Conservation (phyloP, 257 asterid species). For the Linaria vulgaris region DNA sequence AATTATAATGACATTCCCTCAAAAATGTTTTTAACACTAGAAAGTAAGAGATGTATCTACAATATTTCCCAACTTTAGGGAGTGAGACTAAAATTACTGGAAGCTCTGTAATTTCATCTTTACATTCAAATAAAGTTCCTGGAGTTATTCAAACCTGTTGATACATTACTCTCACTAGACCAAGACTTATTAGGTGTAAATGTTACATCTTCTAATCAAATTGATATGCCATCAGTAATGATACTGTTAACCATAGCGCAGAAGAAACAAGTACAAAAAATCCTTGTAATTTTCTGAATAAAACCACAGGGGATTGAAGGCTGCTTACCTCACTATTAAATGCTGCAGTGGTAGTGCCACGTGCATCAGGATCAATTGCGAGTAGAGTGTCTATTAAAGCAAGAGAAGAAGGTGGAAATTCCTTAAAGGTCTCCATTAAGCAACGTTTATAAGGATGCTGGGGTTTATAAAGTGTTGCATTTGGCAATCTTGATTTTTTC, state of each 20-base stretch:
- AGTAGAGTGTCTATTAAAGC: conserved; percentile 67
- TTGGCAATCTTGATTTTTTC: conserved; percentile 75
- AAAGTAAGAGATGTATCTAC: no score
- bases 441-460: conserved; percentile 72
- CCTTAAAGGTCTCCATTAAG: conserved; percentile 64
- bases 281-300: not conserved
- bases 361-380: conserved; percentile 71
- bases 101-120: no score
- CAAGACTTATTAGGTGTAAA: no score
- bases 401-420: conserved; percentile 69
- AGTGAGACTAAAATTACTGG: no score
- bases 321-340: conserved; percentile 64
- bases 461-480: conserved; percentile 80
- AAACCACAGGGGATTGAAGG: not conserved
- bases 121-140: no score
- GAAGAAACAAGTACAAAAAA: not conserved
- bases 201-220: no score
- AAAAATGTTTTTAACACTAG: no score
- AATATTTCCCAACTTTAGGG: no score
- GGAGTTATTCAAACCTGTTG: no score
- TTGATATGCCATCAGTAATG: not conserved
- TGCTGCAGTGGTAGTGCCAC: conserved; percentile 81
- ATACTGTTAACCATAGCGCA: not conserved
- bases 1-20: no score
- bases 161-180: no score